phyloP scores from a whole-genome alignment of 768 basidiomycete genomes.

The Mrakia blollopis region DNA sequence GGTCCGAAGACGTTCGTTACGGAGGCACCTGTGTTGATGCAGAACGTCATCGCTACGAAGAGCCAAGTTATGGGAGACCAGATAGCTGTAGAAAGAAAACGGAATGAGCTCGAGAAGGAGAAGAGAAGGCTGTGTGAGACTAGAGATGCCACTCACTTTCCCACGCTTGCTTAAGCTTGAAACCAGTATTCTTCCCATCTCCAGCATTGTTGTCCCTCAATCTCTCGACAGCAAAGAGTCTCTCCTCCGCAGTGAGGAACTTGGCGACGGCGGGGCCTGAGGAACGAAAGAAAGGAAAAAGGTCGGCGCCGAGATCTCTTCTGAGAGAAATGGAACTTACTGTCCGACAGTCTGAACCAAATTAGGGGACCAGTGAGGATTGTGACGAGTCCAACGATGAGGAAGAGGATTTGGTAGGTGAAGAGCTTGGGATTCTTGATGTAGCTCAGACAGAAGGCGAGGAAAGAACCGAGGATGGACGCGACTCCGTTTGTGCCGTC shows the following conservation, averaged over 20 bases:
- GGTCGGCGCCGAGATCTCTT: neutral
- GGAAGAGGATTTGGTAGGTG: conserved; percentile 51
- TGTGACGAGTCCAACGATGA: conserved; percentile 50
- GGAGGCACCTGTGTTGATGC: conserved; percentile 20
- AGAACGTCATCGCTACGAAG: conserved; percentile 27
- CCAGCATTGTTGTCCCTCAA: conserved; percentile 36
- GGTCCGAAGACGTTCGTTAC: conserved; percentile 40
- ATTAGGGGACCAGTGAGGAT: conserved; percentile 39
- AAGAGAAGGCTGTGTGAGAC: neutral
- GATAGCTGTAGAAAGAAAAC: conserved; percentile 19
- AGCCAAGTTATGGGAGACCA: conserved; percentile 18
- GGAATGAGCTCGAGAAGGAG: neutral
- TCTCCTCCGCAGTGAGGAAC: conserved; percentile 37
- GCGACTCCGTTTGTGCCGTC: conserved; percentile 49
- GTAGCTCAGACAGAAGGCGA: conserved; percentile 49
- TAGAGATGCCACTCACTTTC: neutral
- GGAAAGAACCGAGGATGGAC: conserved; percentile 49
- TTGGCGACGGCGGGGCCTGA: conserved; percentile 33
- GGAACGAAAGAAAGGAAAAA: conserved; percentile 27
- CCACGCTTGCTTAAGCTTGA: conserved; percentile 35
- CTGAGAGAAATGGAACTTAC: neutral
- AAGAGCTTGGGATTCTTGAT: conserved; percentile 44
- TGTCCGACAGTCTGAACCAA: conserved; percentile 10
- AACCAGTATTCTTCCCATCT: neutral
- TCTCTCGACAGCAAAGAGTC: conserved; percentile 36